These are phyloP conservation scores for Eucalyptus curtisii DNA, from an alignment of 345 rosid species.

Conservation along the genomic window DNA sequence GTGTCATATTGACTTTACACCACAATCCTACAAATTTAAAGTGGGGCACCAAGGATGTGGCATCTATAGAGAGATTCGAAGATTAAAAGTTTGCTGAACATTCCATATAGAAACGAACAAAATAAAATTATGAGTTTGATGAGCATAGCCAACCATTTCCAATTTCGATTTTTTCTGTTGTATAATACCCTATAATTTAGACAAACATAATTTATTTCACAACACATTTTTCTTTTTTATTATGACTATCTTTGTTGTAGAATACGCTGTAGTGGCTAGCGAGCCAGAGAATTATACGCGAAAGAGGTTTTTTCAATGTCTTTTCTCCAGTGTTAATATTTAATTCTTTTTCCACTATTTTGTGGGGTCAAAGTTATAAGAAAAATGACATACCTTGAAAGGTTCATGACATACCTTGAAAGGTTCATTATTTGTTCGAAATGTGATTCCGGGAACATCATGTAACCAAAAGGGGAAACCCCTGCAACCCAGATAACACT, in stretches of 20 bases:
- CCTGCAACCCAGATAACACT: constrained; percentile 10
- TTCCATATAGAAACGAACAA: background rate
- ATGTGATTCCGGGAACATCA: constrained; percentile 63
- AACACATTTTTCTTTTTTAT: background rate
- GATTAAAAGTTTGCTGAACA: background rate
- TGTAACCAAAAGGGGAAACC: constrained; percentile 90
- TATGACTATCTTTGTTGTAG: background rate
- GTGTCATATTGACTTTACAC: background rate
- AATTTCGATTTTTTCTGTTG: background rate
- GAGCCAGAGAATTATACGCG: background rate
- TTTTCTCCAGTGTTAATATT: background rate
- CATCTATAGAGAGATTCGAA: background rate
- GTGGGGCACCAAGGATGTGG: background rate
- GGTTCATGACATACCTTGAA: constrained; percentile 65
- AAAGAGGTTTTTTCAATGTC: background rate
- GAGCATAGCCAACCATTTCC: background rate
- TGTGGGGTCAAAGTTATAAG: background rate
- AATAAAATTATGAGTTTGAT: background rate
- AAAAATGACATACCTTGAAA: constrained; percentile 36
- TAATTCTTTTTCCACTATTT: background rate
- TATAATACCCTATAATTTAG: background rate
- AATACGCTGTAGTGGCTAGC: background rate
- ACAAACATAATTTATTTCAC: background rate
- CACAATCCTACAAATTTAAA: background rate
- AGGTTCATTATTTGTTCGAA: constrained; percentile 63